Evolutionary conservation across 148 eudicot species (phyloP), one percentile per base, ranked within the genome.

Genomic region (Suaeda aralocaspica): DNA sequence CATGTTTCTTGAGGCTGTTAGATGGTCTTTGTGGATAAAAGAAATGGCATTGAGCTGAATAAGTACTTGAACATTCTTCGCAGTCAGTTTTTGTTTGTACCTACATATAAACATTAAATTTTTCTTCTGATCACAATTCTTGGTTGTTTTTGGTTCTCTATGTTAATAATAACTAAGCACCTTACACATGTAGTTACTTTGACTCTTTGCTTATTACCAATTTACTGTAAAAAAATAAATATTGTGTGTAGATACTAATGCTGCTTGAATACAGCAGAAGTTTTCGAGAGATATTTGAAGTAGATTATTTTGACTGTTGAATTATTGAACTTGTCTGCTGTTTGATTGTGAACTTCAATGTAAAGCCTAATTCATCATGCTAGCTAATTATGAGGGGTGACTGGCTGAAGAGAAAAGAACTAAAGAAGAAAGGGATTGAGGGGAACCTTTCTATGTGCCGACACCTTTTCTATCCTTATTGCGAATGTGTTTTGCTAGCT

Each of bases 21-120:
- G 84, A 81, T 93, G 98, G 98, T 93, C 98, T 21, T 79, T 93
- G 84, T 93, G 92, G 96, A 91, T 93, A 97, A 93, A 91, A 84
- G 96, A 93, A 79, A 76, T 84, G 74, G 95, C 92, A 11, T 68
- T 92, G 39, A 68, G 74, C 72, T 79, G 79, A 77, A 52, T 58
- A 78, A 72, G 73, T 67, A 61, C 69, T 67, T 50, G 25, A 19
- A 6, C 62, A 22, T 49, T 74, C 33, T 65, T 24, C 66, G n/a
- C 51, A 64, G 61, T 42, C 33, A 44, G 59, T 70, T 64, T 52
- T 59, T 66, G 25, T 65, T 59, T 66, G 29, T 45, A 22, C 14
- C 46, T 19, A 59, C 22, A 15, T 12, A 63, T 52, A 49, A 4
- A 36, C n/a, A 16, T 34, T 44, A 4, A 25, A 36, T 19, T 15